Percentiles rank a stretch among this genome's conserved stretches.
Evolutionary conservation across 2,329 filamentous ascomycete genomes (phyloP).

Genomic region (Alternaria panax): DNA sequence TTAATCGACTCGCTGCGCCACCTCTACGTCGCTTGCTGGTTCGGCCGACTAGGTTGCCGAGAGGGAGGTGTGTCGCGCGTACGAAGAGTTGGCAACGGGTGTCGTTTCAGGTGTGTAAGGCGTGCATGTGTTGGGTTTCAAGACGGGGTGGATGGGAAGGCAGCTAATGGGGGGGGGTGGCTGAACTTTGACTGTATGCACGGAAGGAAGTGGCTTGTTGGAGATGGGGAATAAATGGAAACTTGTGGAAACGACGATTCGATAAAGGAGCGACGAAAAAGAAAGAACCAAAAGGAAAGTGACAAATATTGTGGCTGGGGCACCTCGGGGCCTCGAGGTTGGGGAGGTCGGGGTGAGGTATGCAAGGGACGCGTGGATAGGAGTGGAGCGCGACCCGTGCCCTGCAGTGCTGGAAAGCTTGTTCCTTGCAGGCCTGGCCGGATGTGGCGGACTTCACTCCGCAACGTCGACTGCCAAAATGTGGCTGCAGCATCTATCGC

Average conservation of each 20-base stretch:
- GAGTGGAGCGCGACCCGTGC: slow-evolving; percentile 9
- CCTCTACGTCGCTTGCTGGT: slow-evolving; percentile 8
- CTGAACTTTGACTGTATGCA: not conserved
- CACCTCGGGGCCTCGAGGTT: slow-evolving; percentile 6
- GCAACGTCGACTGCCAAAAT: not conserved
- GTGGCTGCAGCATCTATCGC: slow-evolving; percentile 4
- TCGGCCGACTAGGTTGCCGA: slow-evolving; percentile 24
- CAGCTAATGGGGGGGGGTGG: not conserved
- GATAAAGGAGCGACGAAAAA: slow-evolving; percentile 1
- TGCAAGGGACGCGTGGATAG: slow-evolving; percentile 25
- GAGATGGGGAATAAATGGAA: not conserved
- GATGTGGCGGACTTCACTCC: slow-evolving; percentile 8
- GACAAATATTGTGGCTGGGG: slow-evolving; percentile 22
- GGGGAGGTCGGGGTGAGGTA: slow-evolving; percentile 20
- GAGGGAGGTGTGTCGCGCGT: slow-evolving; percentile 28
- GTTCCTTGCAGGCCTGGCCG: slow-evolving; percentile 8
- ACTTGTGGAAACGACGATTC: not conserved
- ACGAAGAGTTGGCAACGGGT: slow-evolving; percentile 8
- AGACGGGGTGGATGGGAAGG: not conserved
- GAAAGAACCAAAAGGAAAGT: slow-evolving; percentile 1
- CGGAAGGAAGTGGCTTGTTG: not conserved
- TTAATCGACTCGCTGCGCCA: slow-evolving; percentile 13
- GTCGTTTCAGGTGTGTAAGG: slow-evolving; percentile 17
- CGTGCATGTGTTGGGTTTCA: slow-evolving; percentile 11
- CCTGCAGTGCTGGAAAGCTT: slow-evolving; percentile 17